Base-by-base conservation (phyloP, 2,329 filamentous ascomycete genomes). In the Stenocarpella maydis region DNA sequence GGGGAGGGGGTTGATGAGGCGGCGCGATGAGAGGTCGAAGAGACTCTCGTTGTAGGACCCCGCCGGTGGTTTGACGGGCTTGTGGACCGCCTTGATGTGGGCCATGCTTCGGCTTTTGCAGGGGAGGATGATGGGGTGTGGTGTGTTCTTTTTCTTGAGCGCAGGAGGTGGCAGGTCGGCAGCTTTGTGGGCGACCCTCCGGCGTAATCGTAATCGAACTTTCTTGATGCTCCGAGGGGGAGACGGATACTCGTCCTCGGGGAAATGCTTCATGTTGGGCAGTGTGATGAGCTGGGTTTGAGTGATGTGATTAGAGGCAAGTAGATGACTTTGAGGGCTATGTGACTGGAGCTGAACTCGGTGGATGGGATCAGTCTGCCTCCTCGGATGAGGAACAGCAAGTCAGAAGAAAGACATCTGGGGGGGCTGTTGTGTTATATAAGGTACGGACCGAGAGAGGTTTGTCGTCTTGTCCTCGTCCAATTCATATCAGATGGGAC, bases 1-100 rank as follows among this genome's bases (percentile, higher is more conserved):
- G 8, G 68, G 63, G 12, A 67, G 26, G 6, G 64, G 52, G 9
- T 45, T 49, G 37, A 60, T 24, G 31, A 70, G 69, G 34, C 37
- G 65, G 41, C 43, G 26, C 8, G 50, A 68, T 9, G 47, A 47
- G 49, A 68, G 65, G 31, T 60, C 34, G 50, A 68, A 65, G 14
- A 24, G 28, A 21, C 41, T 41, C 9, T 64, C 67, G n/a, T 69
- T 31, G 55, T 52, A 69, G 39, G 37, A 19, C 8, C 49, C 47
- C 28, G 55, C 28, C 14, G 65, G 53, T 17, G 43, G 31, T 21
- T 34, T 31, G 8, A 24, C 19, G 10, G 37, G 39, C 28, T 66
- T n/a, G 21, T 50, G 65, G 8, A 31, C 31, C 1, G 43, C 52
- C 21, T 50, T 39, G 41, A 41, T 1, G 5, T 67, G 28, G 17